Evolutionary conservation across 108 stramenopile genomes (phyloP), one percentile per base, ranked within the genome.

Genomic region (Cylindrotheca closterium): DNA sequence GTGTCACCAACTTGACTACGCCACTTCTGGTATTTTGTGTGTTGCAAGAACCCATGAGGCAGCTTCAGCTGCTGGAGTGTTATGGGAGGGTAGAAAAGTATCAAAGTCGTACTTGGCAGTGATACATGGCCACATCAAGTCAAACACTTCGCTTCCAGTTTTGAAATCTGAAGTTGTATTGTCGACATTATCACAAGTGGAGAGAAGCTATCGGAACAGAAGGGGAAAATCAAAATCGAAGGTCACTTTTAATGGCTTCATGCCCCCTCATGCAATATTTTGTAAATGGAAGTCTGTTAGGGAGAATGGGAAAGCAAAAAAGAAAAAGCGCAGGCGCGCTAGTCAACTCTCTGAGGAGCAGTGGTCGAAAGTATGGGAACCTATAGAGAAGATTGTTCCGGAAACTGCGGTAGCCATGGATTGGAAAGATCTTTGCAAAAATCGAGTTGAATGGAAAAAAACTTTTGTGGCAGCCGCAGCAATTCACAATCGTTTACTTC

Each of bases 1-100:
- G 0, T 87, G 88, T 49, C 94, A 96, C 73, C 94, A 93, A 72
- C 65, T 96, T 37, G 94, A 96, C 54, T 96, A 86, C 70, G 91
- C 92, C 27, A 96, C 94, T 1, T 81, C 79, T 0, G 94, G 94
- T 32, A 68, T 91, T 1, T 57, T 96, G 7, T 68, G 91, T 10
- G 58, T 87, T 22, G 94, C 80, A 1, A 76, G 78, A 26, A 82
- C 69, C 17, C 62, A 75, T 25, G 55, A 27, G 22, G 89, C 90
- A 2, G 87, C 94, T 1, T 62, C 67, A 1, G 33, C 52, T 21
- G 90, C 91, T 5, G 59, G 79, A 47, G 46, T 48, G 23, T 58
- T 81, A 30, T 90, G 93, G 69, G 74, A 84, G 53, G 55, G 79
- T 27, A 78, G 94, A 17, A 56, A 57, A 25, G 77, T 84, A 18